Conservation (phyloP, 805 yeast genomes). For the Wickerhamomyces strasburgensis region DNA sequence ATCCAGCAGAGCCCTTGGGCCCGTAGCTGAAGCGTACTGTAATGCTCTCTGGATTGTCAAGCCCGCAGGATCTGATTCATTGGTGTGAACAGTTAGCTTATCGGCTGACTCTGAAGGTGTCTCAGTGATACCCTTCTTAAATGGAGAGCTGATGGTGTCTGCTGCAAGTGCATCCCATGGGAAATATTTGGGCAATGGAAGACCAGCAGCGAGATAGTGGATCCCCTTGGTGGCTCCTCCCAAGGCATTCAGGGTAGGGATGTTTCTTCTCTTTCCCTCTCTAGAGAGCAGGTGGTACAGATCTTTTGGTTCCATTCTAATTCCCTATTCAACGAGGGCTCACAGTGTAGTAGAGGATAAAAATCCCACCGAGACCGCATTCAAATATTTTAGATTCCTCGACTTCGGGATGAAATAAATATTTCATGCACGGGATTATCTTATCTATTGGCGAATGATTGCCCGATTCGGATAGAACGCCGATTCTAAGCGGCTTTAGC, state of each 20-base stretch:
- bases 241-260: slow-evolving; percentile 80
- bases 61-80: background rate
- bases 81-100: background rate
- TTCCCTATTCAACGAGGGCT: too few species aligned
- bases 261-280: slow-evolving; percentile 68
- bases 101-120: slow-evolving; percentile 56
- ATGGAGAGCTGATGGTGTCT: slow-evolving; percentile 69
- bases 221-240: slow-evolving; percentile 61
- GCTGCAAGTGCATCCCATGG: slow-evolving; percentile 73
- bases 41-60: slow-evolving; percentile 26
- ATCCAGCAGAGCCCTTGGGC: slow-evolving; percentile 58
- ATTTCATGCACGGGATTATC: too few species aligned
- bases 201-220: slow-evolving; percentile 87
- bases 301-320: slow-evolving; percentile 35
- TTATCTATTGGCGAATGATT: too few species aligned
- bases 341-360: too few species aligned
- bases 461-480: too few species aligned
- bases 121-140: slow-evolving; percentile 44
- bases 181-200: slow-evolving; percentile 81
- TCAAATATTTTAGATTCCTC: too few species aligned
- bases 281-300: slow-evolving; percentile 64
- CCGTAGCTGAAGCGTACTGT: slow-evolving; percentile 81
- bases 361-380: too few species aligned
- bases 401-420: too few species aligned
- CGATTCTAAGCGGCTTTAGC: too few species aligned